Evolutionary conservation across 331 rosid genomes (phyloP).

Genomic region (Quercus tomentella): DNA sequence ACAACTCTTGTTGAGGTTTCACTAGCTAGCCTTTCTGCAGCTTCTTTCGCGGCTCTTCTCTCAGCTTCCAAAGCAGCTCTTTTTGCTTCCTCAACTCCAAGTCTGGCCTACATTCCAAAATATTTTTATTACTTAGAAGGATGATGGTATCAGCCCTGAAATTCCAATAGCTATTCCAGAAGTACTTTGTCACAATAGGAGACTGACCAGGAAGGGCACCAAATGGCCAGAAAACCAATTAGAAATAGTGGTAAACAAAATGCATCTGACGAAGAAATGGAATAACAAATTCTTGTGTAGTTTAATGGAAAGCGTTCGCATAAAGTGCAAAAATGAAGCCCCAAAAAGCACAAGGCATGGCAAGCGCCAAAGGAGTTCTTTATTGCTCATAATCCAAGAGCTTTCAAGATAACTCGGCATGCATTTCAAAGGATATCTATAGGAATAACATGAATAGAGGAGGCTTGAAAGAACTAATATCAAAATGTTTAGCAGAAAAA

Average conservation of each 20-base stretch:
- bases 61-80: conserved; percentile 75
- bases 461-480: background rate
- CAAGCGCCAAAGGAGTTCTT: too few relatives aligned
- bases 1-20: conserved; percentile 36
- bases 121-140: background rate
- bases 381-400: too few relatives aligned
- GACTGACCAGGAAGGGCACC: too few relatives aligned
- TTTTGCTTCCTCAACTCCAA: conserved; percentile 71
- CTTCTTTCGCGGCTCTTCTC: conserved; percentile 52
- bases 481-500: conserved; percentile 6
- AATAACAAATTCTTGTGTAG: background rate
- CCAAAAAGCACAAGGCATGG: too few relatives aligned
- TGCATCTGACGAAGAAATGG: background rate
- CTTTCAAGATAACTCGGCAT: too few relatives aligned
- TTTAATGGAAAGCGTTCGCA: too few relatives aligned
- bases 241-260: too few relatives aligned
- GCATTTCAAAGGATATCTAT: too few relatives aligned
- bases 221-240: too few relatives aligned
- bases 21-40: conserved; percentile 35
- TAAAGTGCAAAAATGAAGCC: too few relatives aligned
- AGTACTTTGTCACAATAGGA: background rate
- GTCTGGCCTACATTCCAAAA: conserved; percentile 52
- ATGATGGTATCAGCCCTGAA: background rate
- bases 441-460: too few relatives aligned
- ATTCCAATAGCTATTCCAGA: background rate